Base-by-base conservation (phyloP, 2,329 filamentous ascomycete genomes). In the Sclerotinia minor region DNA sequence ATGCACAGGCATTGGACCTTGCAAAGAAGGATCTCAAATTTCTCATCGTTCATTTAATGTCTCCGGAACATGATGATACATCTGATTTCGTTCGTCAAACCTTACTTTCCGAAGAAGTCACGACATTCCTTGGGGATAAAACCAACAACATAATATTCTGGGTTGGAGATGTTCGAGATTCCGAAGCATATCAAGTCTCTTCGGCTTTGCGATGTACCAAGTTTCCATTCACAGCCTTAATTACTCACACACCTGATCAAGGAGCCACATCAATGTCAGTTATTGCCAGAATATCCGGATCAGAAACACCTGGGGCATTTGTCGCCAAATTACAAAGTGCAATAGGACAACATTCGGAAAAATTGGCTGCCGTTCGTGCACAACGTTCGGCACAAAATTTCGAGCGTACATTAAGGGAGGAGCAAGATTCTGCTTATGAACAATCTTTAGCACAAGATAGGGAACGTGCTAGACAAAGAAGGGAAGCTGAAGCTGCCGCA, bases 391-490 rank as follows among this genome's bases (percentile, higher is more conserved):
- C 93, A 53, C 92, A 96, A 72, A 88, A 96, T 76, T 88, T 92
- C 2, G 86, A 90, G n/a, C 85, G 94, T 57, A 91, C 82, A 73
- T 82, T 99, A 45, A 87, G 94, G n/a, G 86, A 90, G 69, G 88
- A 97, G 78, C 95, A 99, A 77, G 93, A 98, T 77, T 91, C 87
- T 13, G 95, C 95, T 0, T 99, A 99, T 78, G 94, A 99, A 79
- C 87, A 93, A 70, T 96, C 92, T 0, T 82, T 99, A 41, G 94
- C 94, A 13, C 87, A 89, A 69, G 95, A 99, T 79, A 85, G 94
- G 50, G 94, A 97, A 78, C 89, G 94, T 26, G 91, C 92, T 0
- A 84, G 91, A 44, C 87, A 90, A 77, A 87, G 87, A 76, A 86
- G 86, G 61, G 93, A 96, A 77, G 92, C 90, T 2, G 92, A 92